A percentile compares a stretch with the other conserved stretches of the same genome.
phyloP scores from a whole-genome alignment of 306 rosid species.

The Lathyrus sativus region DNA sequence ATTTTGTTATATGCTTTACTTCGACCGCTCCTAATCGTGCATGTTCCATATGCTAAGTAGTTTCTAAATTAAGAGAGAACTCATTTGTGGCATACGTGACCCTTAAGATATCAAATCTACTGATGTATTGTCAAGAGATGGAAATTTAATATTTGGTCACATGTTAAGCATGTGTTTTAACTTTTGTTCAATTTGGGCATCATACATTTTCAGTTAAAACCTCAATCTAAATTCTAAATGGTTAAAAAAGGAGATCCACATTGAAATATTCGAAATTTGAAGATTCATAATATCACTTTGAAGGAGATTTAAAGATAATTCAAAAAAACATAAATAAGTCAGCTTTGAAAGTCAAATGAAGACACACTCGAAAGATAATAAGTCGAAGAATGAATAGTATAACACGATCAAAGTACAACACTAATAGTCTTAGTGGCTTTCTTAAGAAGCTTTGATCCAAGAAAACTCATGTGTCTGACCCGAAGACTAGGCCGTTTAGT shows the following conservation, averaged over 20 bases:
- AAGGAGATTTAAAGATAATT: too few relatives aligned
- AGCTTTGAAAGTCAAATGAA: too few relatives aligned
- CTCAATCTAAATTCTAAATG: not conserved
- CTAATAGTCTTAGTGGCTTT: too few relatives aligned
- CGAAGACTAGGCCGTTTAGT: too few relatives aligned
- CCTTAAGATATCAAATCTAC: not conserved
- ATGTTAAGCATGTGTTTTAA: not conserved
- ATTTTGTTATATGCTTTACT: not conserved
- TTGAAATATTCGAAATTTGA: too few relatives aligned
- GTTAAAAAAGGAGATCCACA: not conserved
- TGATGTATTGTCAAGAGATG: not conserved
- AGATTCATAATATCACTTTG: too few relatives aligned
- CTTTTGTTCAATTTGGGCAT: not conserved
- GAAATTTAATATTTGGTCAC: not conserved
- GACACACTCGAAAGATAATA: too few relatives aligned
- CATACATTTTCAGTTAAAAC: not conserved
- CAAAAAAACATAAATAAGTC: too few relatives aligned
- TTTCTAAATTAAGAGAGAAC: not conserved
- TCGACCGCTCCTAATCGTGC: not conserved
- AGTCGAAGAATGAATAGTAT: too few relatives aligned
- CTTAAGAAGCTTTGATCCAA: too few relatives aligned
- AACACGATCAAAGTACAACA: too few relatives aligned
- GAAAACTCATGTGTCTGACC: too few relatives aligned
- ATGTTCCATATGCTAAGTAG: not conserved
- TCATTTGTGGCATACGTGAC: not conserved